Evolutionary conservation across 108 stramenopile genomes (phyloP).

Genomic region (Schizochytrium sp.): DNA sequence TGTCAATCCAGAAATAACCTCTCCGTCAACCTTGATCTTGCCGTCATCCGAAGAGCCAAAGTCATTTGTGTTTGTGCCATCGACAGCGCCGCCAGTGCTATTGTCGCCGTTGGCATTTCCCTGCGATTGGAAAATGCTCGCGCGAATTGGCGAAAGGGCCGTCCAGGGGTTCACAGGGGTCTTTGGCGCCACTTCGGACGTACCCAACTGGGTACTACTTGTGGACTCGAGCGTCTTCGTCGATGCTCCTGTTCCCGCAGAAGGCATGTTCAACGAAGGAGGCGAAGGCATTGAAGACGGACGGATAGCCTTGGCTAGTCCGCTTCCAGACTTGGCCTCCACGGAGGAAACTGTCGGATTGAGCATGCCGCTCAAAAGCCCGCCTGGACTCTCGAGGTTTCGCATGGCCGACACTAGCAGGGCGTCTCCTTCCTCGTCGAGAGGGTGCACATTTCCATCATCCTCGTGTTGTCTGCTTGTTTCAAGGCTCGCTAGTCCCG

Average conservation of each 20-base stretch:
- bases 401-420: neutral
- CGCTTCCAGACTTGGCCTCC: neutral
- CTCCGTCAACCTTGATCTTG: neutral
- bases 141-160: neutral
- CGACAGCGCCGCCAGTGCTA: neutral
- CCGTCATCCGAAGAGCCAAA: too few relatives aligned
- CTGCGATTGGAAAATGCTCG: neutral
- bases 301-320: neutral
- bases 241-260: too few relatives aligned
- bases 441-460: neutral
- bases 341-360: neutral
- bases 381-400: neutral
- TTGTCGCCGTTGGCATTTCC: neutral
- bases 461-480: neutral
- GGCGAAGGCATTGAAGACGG: neutral
- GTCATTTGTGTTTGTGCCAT: neutral
- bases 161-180: neutral
- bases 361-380: neutral
- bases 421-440: neutral
- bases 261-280: too few relatives aligned
- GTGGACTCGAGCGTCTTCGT: too few relatives aligned
- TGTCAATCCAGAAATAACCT: neutral
- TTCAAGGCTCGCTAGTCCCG: neutral
- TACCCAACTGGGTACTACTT: neutral
- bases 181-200: neutral